phyloP scores from a whole-genome alignment of 345 rosid genomes.

The Draba incana region DNA sequence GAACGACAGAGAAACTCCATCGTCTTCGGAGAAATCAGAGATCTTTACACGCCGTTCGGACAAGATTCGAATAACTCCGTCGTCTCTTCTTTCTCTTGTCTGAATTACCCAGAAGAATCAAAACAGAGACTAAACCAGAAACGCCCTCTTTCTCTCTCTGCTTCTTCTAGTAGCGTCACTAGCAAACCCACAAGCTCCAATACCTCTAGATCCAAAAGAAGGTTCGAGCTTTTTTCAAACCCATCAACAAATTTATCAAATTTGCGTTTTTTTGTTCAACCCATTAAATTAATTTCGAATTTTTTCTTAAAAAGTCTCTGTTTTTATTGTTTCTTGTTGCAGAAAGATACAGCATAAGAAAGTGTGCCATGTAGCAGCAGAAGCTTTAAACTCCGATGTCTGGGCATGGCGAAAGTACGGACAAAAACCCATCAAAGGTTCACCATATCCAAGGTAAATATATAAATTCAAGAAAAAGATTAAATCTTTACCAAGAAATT shows the following conservation, averaged over 20 bases:
- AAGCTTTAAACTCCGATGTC: constrained; percentile 79
- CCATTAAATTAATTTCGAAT: constrained; percentile 1
- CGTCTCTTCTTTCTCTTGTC: constrained; percentile 49
- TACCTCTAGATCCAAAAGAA: constrained; percentile 79
- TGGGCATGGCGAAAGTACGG: constrained; percentile 99
- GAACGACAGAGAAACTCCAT: constrained; percentile 30
- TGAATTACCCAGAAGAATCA: constrained; percentile 41
- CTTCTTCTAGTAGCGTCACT: constrained; percentile 43
- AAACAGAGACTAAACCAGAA: constrained; percentile 38
- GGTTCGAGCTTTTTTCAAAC: constrained; percentile 44
- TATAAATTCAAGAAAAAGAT: not conserved
- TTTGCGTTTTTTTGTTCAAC: not conserved
- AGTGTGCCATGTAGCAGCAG: constrained; percentile 93
- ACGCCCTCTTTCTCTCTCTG: constrained; percentile 43
- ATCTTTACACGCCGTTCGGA: constrained; percentile 73
- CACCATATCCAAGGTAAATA: constrained; percentile 87
- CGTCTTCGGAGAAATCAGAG: constrained; percentile 61
- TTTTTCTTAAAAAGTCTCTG: constrained; percentile 17
- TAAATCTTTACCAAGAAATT: not conserved
- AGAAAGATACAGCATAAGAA: constrained; percentile 89
- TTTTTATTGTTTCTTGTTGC: constrained; percentile 14
- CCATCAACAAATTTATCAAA: no score
- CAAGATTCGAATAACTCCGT: constrained; percentile 48
- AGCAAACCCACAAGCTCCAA: constrained; percentile 52
- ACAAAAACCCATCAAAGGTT: constrained; percentile 98